phyloP scores from a whole-genome alignment of 805 yeast genomes.

The Komagataella pseudopastoris region DNA sequence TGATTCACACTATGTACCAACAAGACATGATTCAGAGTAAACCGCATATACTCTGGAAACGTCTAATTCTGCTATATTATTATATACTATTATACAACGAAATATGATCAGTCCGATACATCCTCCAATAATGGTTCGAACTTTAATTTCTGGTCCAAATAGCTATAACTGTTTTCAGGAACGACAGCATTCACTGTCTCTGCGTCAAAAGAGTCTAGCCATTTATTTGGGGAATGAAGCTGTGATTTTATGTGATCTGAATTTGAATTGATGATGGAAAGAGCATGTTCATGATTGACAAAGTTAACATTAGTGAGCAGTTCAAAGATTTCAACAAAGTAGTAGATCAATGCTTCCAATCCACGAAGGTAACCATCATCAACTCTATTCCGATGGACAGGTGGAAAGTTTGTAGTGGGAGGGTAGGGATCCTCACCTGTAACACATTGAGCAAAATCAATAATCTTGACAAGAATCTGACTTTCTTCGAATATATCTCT shows the following conservation, averaged over 20 bases:
- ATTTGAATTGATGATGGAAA: neutral
- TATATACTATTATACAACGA: neutral
- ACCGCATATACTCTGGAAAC: neutral
- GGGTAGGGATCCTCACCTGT: slow-evolving; percentile 43
- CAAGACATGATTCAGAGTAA: neutral
- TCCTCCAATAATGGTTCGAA: neutral
- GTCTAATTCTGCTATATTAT: too few species aligned
- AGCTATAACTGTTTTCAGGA: neutral
- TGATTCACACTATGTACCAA: too few species aligned
- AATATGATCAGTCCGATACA: neutral
- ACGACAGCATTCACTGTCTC: neutral
- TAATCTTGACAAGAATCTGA: slow-evolving; percentile 46
- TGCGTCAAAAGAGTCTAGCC: neutral
- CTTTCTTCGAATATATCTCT: slow-evolving; percentile 6
- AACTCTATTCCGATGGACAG: slow-evolving; percentile 43
- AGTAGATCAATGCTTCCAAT: slow-evolving; percentile 51
- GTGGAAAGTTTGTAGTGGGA: slow-evolving; percentile 48
- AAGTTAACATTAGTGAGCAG: slow-evolving; percentile 32
- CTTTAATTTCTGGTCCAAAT: neutral
- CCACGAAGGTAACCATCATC: slow-evolving; percentile 87
- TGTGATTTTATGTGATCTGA: neutral
- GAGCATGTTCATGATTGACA: slow-evolving; percentile 8
- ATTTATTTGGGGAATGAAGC: neutral
- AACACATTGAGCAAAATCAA: slow-evolving; percentile 92
- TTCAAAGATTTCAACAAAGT: slow-evolving; percentile 47